Percentiles rank a stretch among this genome's conserved stretches.
phyloP scores from a whole-genome alignment of 106 monocot species.

The Alisma plantagoaquatica region DNA sequence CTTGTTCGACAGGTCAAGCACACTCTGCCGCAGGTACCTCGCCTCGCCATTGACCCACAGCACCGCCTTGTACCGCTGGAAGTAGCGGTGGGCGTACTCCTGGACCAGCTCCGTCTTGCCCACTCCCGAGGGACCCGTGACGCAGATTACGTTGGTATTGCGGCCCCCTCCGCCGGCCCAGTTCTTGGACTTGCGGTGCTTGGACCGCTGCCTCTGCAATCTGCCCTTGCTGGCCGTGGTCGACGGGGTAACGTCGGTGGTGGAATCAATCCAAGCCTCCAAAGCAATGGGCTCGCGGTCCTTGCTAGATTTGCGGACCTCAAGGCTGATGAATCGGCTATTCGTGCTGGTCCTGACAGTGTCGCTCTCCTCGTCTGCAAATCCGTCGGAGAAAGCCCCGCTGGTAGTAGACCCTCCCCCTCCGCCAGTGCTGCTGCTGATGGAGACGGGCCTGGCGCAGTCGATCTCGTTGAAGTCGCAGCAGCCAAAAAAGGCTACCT shows the following conservation, averaged over 20 bases:
- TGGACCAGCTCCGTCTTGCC: conserved; percentile 84
- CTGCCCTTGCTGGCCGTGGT: conserved; percentile 26
- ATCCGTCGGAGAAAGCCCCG: conserved; percentile 71
- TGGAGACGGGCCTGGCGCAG: conserved; percentile 14
- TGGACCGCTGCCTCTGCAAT: conserved; percentile 60
- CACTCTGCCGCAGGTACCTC: conserved; percentile 69
- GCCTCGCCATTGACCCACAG: conserved; percentile 91
- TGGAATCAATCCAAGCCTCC: conserved; percentile 87
- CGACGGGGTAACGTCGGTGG: conserved; percentile 17
- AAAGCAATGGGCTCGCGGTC: conserved; percentile 76
- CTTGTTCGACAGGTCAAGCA: conserved; percentile 55
- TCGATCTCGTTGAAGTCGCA: conserved; percentile 25
- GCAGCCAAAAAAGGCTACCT: conserved; percentile 71
- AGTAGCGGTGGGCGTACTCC: conserved; percentile 76
- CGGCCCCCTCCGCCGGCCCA: conserved; percentile 19
- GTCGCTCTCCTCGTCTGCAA: conserved; percentile 78
- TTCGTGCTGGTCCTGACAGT: conserved; percentile 31
- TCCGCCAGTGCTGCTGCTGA: conserved; percentile 28
- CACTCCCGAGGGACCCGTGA: conserved; percentile 54
- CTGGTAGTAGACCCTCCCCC: no score
- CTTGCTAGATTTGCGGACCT: conserved; percentile 82
- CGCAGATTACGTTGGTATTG: conserved; percentile 34
- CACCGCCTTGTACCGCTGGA: conserved; percentile 84
- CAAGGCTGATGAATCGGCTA: conserved; percentile 61
- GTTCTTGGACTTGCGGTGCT: conserved; percentile 46